Evolutionary conservation across 2,329 filamentous ascomycete genomes (phyloP), one percentile per base, ranked within the genome.

Genomic region (Teratosphaeriaceae sp.): DNA sequence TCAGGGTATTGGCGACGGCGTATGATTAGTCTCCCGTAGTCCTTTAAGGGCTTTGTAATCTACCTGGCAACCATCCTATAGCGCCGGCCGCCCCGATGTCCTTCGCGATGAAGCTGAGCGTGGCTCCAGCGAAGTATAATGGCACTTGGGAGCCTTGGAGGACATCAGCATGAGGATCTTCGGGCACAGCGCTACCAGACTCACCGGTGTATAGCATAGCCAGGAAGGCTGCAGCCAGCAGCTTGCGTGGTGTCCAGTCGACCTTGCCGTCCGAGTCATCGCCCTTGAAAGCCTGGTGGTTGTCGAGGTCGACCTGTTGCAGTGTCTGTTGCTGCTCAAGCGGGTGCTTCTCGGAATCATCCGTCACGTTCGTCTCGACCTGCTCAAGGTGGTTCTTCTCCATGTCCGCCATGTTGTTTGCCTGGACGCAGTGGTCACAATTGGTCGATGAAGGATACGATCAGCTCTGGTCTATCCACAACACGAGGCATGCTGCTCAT

Each of bases 1-100:
- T 67, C 12, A 79, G 68, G 1, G 79, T 65, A 47, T 79, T 74
- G 8, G 60, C 65, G n/a, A 69, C 65, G 11, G n/a, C n/a, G n/a
- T n/a, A n/a, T n/a, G n/a, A n/a, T n/a, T n/a, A n/a, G n/a, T n/a
- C n/a, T n/a, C n/a, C n/a, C n/a, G n/a, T n/a, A n/a, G n/a, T n/a
- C n/a, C n/a, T n/a, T n/a, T n/a, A n/a, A n/a, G n/a, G n/a, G n/a
- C n/a, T n/a, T n/a, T n/a, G n/a, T n/a, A n/a, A n/a, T n/a, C n/a
- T n/a, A n/a, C n/a, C n/a, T n/a, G 52, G 52, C 2, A 55, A 44
- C 52, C 52, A 55, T 5, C 50, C 51, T 27, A 54, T 51, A 12
- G 49, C 46, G 18, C 50, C 43, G 5, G 30, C 27, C 7, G 40
- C 48, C 24, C 51, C 39, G 13, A 54, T 36, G 33, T 54, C 52